A percentile compares a stretch with the other conserved stretches of the same genome.
These are phyloP conservation scores for Oryza nivara DNA, from an alignment of 176 grass and related monocot species.

Conservation along the genomic window DNA sequence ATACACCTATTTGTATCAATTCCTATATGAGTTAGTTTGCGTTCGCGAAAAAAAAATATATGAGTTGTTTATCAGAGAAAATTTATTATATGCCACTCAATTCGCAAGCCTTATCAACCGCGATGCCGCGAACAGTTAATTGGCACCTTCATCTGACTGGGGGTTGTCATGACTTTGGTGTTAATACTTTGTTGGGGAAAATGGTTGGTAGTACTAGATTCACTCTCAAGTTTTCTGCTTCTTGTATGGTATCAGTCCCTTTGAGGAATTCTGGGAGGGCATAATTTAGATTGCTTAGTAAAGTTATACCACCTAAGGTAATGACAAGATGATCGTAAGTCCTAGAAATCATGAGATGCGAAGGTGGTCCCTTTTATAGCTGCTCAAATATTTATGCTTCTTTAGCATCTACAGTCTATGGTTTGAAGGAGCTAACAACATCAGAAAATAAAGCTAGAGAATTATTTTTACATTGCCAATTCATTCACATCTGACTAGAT, in stretches of 20 bases:
- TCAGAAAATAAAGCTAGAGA: background rate
- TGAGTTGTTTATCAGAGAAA: background rate
- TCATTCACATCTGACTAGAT: slow-evolving; percentile 6
- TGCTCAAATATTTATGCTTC: background rate
- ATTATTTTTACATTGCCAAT: background rate
- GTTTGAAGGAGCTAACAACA: background rate
- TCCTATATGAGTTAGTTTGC: background rate
- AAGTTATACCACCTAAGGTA: background rate
- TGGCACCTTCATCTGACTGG: background rate
- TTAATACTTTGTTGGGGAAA: background rate
- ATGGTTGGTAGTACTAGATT: background rate
- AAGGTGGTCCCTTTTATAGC: background rate
- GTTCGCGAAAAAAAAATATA: too few relatives aligned
- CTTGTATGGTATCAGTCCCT: background rate
- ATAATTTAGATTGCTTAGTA: background rate
- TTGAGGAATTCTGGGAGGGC: background rate
- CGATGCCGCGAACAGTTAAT: background rate
- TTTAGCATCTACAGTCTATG: background rate
- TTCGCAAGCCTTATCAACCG: background rate
- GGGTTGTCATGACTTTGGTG: background rate
- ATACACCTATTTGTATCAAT: background rate
- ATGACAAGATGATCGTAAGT: background rate
- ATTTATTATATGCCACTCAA: too few relatives aligned
- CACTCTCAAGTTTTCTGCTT: background rate
- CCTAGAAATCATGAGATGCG: background rate